Base-by-base conservation (phyloP, 202 grass and related monocot species). In the Panicum virgatum region DNA sequence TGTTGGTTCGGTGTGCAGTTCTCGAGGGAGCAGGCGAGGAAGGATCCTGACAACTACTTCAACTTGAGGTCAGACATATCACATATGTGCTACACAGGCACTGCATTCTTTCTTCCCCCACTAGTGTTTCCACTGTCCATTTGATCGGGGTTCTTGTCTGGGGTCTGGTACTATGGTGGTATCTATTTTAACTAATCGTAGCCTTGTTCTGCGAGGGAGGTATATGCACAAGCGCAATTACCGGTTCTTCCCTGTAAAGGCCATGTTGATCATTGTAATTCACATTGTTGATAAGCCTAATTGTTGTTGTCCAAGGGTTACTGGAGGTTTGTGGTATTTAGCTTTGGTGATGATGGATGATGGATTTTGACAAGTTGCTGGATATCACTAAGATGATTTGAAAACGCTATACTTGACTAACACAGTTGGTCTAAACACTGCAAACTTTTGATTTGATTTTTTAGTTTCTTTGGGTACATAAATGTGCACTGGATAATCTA, bases 11-110 rank as follows among this genome's bases (percentile, higher is more conserved):
- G 11, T 70, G 29, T 90, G 62, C 84, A 98, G 96, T 95, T 98
- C 80, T 98, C 96, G 48, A 93, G 92, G 83, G 92, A 95, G 85
- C 92, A 98, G 84, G 92, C 96, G 74, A 86, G 87, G 56, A 93
- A 88, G 69, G 90, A 98, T 88, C 92, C 92, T 48, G 90, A 85
- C 42, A 93, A 86, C 82, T 98, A 90, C 80, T 93, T 95, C 87
- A 98, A 95, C 29, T 86, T 98, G 66, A 98, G 96, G 96, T 95
- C 37, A 82, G 75, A 57, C 48, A 73, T n/a, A n/a, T n/a, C n/a
- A n/a, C n/a, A n/a, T 43, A 0, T 14, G 37, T 42, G 5, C 77
- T 67, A 16, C 47, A 79, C 7, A 39, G 56, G 6, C 23, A 14
- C 64, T 30, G 25, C 79, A 77, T 63, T 77, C 44, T 23, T 27